These are phyloP conservation scores for Schrenkiella parvula DNA, from an alignment of 345 rosid genomes.

Conservation along the genomic window DNA sequence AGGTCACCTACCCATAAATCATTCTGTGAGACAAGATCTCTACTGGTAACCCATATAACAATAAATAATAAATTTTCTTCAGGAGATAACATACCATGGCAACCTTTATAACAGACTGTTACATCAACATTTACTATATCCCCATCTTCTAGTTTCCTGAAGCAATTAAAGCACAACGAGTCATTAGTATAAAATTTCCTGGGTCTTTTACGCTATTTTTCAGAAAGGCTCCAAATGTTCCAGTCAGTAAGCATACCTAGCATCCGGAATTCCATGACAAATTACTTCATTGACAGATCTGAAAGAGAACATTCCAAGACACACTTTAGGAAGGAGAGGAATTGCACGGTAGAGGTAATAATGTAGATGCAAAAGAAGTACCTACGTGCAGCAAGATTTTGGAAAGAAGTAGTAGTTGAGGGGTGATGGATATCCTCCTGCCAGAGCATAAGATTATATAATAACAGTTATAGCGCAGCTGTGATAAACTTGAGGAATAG, in stretches of 20 bases:
- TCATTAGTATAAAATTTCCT: not conserved
- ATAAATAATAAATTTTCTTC: not conserved
- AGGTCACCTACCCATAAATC: conserved; percentile 64
- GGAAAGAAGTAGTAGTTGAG: conserved; percentile 94
- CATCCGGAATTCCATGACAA: conserved; percentile 99
- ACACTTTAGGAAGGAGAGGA: conserved; percentile 9
- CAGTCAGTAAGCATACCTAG: conserved; percentile 49
- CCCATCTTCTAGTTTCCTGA: conserved; percentile 89
- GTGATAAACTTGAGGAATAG: not conserved
- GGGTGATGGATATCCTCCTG: conserved; percentile 98
- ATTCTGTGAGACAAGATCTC: conserved; percentile 6
- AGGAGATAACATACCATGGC: conserved; percentile 62
- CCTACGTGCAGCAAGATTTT: conserved; percentile 99
- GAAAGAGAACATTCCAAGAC: conserved; percentile 27
- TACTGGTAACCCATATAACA: not conserved
- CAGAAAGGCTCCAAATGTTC: not conserved
- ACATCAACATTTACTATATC: conserved; percentile 92
- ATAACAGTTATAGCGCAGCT: not conserved
- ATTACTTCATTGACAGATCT: conserved; percentile 97
- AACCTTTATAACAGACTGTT: conserved; percentile 83
- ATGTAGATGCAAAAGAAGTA: conserved; percentile 41
- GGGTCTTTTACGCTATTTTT: not conserved
- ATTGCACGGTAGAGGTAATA: not conserved
- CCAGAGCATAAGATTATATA: conserved; percentile 12
- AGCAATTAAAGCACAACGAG: conserved; percentile 20